Evolutionary conservation across 2,329 filamentous ascomycete species (phyloP).

Genomic region (Cordyceps sp.): DNA sequence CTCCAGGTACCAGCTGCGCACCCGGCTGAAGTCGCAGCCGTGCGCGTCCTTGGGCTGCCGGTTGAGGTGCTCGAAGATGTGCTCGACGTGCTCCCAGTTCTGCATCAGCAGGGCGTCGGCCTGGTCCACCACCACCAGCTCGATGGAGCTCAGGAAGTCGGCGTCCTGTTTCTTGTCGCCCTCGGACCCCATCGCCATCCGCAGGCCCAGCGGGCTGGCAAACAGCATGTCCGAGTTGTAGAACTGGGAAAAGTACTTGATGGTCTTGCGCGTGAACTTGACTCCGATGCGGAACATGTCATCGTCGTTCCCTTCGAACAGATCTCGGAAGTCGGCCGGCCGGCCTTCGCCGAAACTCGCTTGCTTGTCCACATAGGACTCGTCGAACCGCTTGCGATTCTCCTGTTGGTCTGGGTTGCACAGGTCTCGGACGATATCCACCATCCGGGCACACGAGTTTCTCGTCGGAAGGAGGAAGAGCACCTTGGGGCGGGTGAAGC

Average conservation of each 20-base stretch:
- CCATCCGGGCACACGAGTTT: conserved; percentile 63
- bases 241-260: conserved; percentile 90
- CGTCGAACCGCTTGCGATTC: conserved; percentile 83
- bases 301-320: conserved; percentile 91
- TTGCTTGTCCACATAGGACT: conserved; percentile 57
- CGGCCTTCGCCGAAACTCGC: conserved; percentile 52
- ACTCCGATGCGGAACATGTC: conserved; percentile 94
- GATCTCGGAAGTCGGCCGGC: conserved; percentile 70
- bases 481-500: conserved; percentile 87
- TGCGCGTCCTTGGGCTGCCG: conserved; percentile 77
- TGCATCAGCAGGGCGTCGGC: conserved; percentile 91
- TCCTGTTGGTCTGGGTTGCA: conserved; percentile 82
- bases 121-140: conserved; percentile 80
- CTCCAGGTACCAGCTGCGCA: conserved; percentile 87
- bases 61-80: conserved; percentile 84
- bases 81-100: conserved; percentile 93
- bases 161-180: conserved; percentile 49
- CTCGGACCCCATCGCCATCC: conserved; percentile 77
- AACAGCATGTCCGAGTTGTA: conserved; percentile 94
- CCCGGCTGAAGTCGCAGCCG: conserved; percentile 83
- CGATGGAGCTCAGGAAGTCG: conserved; percentile 88
- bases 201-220: conserved; percentile 75
- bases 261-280: conserved; percentile 89
- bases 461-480: conserved; percentile 81
- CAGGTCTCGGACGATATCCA: conserved; percentile 61